phyloP scores from a whole-genome alignment of 129 eudicot species.

The Lactuca saligna region DNA sequence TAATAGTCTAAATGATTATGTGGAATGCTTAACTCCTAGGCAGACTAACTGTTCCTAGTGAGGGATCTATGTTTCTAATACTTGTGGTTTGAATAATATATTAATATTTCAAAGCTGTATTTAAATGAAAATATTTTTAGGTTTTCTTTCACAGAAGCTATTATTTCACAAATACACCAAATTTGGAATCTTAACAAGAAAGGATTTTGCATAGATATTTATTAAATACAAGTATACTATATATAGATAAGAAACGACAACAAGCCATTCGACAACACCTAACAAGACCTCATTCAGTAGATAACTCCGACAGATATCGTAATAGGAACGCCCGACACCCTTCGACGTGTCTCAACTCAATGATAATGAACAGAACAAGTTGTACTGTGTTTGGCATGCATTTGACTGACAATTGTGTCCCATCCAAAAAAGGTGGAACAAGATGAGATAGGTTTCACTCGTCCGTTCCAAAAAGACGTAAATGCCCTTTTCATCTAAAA shows the following conservation, averaged over 20 bases:
- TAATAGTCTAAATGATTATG: slow-evolving; percentile 3
- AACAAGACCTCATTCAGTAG: background rate
- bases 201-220: no score
- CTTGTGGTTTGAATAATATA: background rate
- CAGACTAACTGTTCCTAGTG: background rate
- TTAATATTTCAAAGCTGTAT: background rate
- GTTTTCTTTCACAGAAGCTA: background rate
- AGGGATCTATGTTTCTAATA: background rate
- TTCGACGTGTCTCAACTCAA: no score
- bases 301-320: background rate
- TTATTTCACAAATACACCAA: background rate
- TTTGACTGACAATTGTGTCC: background rate
- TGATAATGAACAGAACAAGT: background rate
- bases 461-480: background rate
- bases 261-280: background rate
- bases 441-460: background rate
- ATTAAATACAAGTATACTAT: no score
- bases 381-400: background rate
- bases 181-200: background rate
- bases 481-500: background rate
- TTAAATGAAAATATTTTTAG: background rate
- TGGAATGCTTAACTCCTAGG: background rate
- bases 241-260: background rate
- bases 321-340: background rate
- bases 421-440: background rate